A percentile compares a stretch with the other conserved stretches of the same genome.
Evolutionary conservation across 441 rosid genomes (phyloP).

Genomic region (Biscutella auriculata): DNA sequence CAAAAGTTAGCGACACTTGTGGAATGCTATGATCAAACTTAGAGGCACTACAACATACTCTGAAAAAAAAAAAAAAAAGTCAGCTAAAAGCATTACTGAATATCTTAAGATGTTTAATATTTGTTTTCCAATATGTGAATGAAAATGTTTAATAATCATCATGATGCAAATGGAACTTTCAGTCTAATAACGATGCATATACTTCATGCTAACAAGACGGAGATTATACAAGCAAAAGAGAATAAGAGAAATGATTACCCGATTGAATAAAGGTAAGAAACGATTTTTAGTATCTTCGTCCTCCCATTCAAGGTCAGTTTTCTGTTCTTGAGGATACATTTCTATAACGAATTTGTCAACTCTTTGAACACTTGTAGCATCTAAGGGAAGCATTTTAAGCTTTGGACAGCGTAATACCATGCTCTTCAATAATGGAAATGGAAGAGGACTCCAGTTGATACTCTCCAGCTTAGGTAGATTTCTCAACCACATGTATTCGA

Average conservation of each 20-base stretch:
- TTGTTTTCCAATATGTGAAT: too few relatives aligned
- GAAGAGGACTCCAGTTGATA: conserved; percentile 7
- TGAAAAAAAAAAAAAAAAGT: too few relatives aligned
- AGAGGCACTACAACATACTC: too few relatives aligned
- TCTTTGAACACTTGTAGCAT: background rate
- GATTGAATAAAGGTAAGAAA: background rate
- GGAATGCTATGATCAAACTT: too few relatives aligned
- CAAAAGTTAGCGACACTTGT: too few relatives aligned
- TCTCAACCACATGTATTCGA: rapidly evolving
- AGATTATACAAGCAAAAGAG: too few relatives aligned
- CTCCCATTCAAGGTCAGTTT: background rate
- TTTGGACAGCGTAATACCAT: background rate
- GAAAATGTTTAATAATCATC: too few relatives aligned
- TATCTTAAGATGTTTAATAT: too few relatives aligned
- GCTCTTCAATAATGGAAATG: rapidly evolving
- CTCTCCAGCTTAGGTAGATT: background rate
- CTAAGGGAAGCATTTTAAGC: conserved; percentile 10
- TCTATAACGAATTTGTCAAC: background rate
- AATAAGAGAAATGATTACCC: background rate
- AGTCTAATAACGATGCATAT: too few relatives aligned
- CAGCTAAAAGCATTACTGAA: too few relatives aligned
- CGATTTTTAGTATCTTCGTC: background rate
- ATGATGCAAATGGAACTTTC: too few relatives aligned
- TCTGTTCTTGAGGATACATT: background rate
- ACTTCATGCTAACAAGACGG: too few relatives aligned